phyloP scores from a whole-genome alignment of 2,329 filamentous ascomycete genomes.

The Mollisiaceae sp. region DNA sequence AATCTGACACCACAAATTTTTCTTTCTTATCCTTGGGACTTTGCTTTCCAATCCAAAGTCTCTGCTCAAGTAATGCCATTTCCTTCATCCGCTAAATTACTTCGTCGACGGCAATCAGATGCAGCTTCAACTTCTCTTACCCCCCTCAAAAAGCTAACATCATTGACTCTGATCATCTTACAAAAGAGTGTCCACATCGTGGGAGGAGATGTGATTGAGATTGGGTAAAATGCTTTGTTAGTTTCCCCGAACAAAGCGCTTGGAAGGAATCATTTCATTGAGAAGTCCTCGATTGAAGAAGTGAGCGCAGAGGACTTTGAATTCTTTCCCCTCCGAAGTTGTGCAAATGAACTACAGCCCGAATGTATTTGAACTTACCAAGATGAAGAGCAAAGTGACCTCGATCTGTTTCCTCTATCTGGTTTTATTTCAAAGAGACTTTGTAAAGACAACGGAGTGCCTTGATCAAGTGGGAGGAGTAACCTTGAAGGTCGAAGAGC shows the following conservation, averaged over 20 bases:
- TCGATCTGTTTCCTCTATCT: too few relatives aligned
- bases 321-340: too few relatives aligned
- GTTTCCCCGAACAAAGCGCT: background rate
- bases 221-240: background rate
- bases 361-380: too few relatives aligned
- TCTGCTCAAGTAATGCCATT: background rate
- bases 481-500: background rate
- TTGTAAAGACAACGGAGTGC: background rate
- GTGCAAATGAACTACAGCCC: too few relatives aligned
- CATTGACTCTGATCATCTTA: background rate
- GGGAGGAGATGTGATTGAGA: background rate
- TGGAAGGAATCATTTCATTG: too few relatives aligned
- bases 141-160: background rate
- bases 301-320: too few relatives aligned
- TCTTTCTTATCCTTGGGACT: background rate
- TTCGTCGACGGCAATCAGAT: background rate
- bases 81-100: background rate
- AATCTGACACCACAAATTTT: background rate
- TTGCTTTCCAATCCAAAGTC: background rate
- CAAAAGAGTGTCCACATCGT: background rate
- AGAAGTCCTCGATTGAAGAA: too few relatives aligned
- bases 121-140: background rate
- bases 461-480: background rate
- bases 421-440: too few relatives aligned
- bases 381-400: too few relatives aligned